Percentiles rank a stretch among this genome's conserved stretches.
phyloP scores from a whole-genome alignment of 495 filamentous ascomycete genomes.

The Daldinia grandis region DNA sequence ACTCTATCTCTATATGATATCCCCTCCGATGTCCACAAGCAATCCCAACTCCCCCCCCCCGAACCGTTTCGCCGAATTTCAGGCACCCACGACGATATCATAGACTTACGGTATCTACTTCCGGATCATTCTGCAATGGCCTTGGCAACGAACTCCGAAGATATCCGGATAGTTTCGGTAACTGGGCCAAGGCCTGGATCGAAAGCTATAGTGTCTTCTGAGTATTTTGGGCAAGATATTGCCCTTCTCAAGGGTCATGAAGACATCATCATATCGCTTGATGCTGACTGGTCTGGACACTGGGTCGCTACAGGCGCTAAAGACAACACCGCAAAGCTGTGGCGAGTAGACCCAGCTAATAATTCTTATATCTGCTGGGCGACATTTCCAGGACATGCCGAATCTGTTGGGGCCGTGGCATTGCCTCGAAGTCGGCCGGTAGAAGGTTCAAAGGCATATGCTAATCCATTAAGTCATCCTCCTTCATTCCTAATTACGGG shows the following conservation, averaged over 20 bases:
- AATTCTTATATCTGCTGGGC: constrained; percentile 80
- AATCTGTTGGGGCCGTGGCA: constrained; percentile 91
- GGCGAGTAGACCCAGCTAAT: constrained; percentile 82
- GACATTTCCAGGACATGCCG: constrained; percentile 87
- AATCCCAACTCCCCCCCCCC: constrained; percentile 44
- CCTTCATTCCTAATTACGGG: constrained; percentile 88
- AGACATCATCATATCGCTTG: constrained; percentile 94
- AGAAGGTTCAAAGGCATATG: constrained; percentile 67
- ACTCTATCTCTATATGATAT: constrained; percentile 79
- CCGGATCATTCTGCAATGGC: constrained; percentile 82
- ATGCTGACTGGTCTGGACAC: constrained; percentile 93
- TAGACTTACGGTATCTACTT: constrained; percentile 87
- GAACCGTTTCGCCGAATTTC: constrained; percentile 77
- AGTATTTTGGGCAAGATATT: constrained; percentile 88
- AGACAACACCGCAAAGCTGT: constrained; percentile 92
- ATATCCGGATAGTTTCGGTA: constrained; percentile 81
- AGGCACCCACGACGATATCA: constrained; percentile 96
- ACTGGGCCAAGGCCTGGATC: constrained; percentile 45
- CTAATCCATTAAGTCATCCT: constrained; percentile 76
- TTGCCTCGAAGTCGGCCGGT: constrained; percentile 74
- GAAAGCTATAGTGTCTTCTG: constrained; percentile 47
- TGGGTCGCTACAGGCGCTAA: constrained; percentile 97
- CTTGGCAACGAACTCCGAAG: constrained; percentile 93
- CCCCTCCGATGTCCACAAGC: constrained; percentile 43
- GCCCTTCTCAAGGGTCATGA: constrained; percentile 86